phyloP scores from a whole-genome alignment of 2,329 filamentous ascomycete genomes.

The Cercospora nicotianae region DNA sequence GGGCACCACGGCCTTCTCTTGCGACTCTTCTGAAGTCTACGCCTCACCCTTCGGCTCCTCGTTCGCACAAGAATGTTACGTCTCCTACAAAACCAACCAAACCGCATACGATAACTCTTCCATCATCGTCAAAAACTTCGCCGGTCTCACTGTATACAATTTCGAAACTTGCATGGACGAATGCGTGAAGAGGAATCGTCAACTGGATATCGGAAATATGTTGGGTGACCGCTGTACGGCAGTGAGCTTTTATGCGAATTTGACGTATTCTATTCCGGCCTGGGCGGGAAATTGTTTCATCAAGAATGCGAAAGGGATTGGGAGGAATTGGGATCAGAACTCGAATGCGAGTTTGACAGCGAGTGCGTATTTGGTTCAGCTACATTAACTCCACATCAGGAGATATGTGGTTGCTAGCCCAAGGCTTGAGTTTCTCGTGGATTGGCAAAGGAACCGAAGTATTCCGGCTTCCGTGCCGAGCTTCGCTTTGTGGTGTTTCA shows the following conservation, averaged over 20 bases:
- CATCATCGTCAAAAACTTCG: conserved; percentile 16
- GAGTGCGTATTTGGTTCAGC: conserved; percentile 8
- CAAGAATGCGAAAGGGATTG: conserved; percentile 15
- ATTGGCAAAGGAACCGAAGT: not conserved
- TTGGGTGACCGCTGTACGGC: conserved; percentile 8
- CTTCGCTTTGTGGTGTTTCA: not conserved
- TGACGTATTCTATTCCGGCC: conserved; percentile 13
- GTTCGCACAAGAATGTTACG: conserved; percentile 15
- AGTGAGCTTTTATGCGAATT: conserved; percentile 15
- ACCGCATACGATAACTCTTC: conserved; percentile 16
- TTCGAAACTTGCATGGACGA: conserved; percentile 16
- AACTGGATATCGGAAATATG: conserved; percentile 15
- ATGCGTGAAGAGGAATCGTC: conserved; percentile 13
- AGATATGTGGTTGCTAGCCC: not conserved
- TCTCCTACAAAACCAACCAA: conserved; percentile 16
- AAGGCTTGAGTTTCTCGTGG: not conserved
- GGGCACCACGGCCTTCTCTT: conserved; percentile 13
- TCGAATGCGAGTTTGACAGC: conserved; percentile 15
- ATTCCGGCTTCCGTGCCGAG: not conserved
- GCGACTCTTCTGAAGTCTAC: conserved; percentile 1
- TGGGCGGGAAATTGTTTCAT: conserved; percentile 18
- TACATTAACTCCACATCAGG: not conserved
- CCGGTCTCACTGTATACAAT: conserved; percentile 12
- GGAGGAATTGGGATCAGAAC: conserved; percentile 16
- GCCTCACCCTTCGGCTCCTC: conserved; percentile 14